Conservation (phyloP, 2,329 filamentous ascomycete species). For the Paecilomyces sp. region DNA sequence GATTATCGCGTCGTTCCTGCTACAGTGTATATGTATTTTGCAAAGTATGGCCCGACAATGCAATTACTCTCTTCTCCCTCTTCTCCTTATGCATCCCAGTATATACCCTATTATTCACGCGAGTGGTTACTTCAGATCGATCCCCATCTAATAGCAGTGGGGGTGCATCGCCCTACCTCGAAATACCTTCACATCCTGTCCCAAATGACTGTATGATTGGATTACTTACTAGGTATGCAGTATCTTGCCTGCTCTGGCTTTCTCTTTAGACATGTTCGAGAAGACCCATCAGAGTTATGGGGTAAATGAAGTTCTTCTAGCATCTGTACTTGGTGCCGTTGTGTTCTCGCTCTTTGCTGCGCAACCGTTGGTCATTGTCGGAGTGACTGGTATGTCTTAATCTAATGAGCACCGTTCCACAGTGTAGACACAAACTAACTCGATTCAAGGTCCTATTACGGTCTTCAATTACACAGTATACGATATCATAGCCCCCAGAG, state of each 20-base stretch:
- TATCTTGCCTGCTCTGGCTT: constrained; percentile 79
- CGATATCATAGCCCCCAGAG: constrained; percentile 71
- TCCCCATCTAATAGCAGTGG: not conserved
- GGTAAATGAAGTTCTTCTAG: constrained; percentile 83
- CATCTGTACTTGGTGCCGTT: constrained; percentile 73
- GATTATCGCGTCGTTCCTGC: constrained; percentile 83
- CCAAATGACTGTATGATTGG: not conserved
- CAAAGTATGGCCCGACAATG: constrained; percentile 56
- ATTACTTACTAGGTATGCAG: constrained; percentile 37
- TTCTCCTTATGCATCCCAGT: not conserved
- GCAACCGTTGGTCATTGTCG: constrained; percentile 84
- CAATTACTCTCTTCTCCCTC: not conserved
- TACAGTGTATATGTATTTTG: constrained; percentile 92
- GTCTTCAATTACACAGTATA: constrained; percentile 94
- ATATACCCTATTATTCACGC: not conserved
- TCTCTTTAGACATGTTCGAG: constrained; percentile 88
- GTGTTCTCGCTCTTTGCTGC: constrained; percentile 75
- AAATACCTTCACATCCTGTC: not conserved
- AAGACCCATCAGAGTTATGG: constrained; percentile 80
- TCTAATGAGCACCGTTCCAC: not conserved
- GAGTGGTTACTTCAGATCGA: not conserved
- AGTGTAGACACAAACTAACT: constrained; percentile 6
- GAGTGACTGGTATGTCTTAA: constrained; percentile 59
- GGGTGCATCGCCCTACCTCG: not conserved
- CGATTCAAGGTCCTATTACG: constrained; percentile 64